These are phyloP conservation scores for Naegleria fowleri DNA, from an alignment of 208 protist genomes.

Conservation along the genomic window DNA sequence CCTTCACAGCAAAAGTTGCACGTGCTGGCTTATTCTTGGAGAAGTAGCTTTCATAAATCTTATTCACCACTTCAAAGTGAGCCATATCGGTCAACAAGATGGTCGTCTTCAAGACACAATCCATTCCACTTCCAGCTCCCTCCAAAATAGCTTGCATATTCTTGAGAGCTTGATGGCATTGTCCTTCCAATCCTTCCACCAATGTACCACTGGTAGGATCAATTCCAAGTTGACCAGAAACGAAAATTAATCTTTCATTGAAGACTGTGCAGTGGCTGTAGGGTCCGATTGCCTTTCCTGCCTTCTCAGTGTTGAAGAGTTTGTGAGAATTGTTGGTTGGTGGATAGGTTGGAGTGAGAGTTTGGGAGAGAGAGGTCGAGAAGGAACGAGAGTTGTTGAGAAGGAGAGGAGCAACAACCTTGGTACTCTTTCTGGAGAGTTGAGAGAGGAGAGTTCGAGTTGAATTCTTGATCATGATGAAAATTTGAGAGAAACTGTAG, in stretches of 20 bases:
- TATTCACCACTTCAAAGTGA: constrained; percentile 55
- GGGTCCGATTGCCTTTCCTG: background rate
- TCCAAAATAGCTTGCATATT: constrained; percentile 50
- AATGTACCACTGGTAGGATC: background rate
- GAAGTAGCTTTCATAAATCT: constrained; percentile 54
- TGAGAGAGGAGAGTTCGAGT: background rate
- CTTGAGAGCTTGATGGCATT: constrained; percentile 33
- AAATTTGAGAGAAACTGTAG: too few relatives aligned
- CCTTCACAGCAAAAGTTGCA: constrained; percentile 49
- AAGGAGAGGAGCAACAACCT: background rate
- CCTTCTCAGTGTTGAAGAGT: background rate
- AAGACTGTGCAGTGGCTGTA: background rate
- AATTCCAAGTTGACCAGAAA: constrained; percentile 12
- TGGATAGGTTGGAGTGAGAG: background rate
- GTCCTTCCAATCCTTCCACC: background rate
- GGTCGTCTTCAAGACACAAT: constrained; percentile 53
- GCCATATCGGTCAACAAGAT: constrained; percentile 54
- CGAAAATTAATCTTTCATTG: background rate
- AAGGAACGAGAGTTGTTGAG: background rate
- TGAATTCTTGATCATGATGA: too few relatives aligned
- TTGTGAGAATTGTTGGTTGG: background rate
- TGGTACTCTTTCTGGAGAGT: background rate
- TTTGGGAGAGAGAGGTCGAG: background rate
- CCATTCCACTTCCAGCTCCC: constrained; percentile 30
- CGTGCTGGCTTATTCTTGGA: constrained; percentile 41